These are phyloP conservation scores for Colletotrichum higginsianum DNA, from an alignment of 2,329 filamentous ascomycete genomes.

Conservation along the genomic window DNA sequence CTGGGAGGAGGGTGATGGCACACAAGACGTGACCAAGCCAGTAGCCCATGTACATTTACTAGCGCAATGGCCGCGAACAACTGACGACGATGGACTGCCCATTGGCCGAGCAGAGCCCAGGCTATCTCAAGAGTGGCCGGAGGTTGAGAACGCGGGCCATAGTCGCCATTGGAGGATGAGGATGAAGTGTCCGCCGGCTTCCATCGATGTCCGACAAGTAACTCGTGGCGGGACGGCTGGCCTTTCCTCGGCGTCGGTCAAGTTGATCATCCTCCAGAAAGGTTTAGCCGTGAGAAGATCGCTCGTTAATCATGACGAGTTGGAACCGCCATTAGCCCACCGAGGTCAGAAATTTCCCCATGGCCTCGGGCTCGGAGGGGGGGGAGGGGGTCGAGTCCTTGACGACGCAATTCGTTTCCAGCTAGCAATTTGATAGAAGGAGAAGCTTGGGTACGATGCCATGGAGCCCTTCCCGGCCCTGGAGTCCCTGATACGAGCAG, in stretches of 20 bases:
- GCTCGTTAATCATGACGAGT: conserved; percentile 7
- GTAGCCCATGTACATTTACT: conserved; percentile 11
- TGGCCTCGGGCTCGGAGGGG: not conserved
- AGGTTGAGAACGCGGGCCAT: conserved; percentile 23
- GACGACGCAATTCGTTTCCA: not conserved
- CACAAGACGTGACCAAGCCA: conserved; percentile 21
- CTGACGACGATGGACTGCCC: not conserved
- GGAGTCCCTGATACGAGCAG: conserved; percentile 26
- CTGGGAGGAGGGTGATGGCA: conserved; percentile 5
- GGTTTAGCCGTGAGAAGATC: conserved; percentile 19
- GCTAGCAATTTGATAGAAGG: not conserved
- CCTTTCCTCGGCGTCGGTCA: conserved; percentile 17
- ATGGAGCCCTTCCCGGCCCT: conserved; percentile 7
- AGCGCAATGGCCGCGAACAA: not conserved
- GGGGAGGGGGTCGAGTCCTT: too few species aligned
- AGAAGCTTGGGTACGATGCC: not conserved
- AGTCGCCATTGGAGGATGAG: conserved; percentile 4
- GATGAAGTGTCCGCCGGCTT: not conserved
- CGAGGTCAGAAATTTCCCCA: not conserved
- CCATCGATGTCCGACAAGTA: conserved; percentile 3
- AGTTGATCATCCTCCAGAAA: conserved; percentile 7
- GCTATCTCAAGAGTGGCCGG: not conserved
- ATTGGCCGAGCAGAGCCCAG: conserved; percentile 4
- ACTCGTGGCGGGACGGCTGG: not conserved
- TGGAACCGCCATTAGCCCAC: conserved; percentile 24